Base-by-base conservation (phyloP, 192 early-diverging fungal genomes). In the Coemansia sp. region DNA sequence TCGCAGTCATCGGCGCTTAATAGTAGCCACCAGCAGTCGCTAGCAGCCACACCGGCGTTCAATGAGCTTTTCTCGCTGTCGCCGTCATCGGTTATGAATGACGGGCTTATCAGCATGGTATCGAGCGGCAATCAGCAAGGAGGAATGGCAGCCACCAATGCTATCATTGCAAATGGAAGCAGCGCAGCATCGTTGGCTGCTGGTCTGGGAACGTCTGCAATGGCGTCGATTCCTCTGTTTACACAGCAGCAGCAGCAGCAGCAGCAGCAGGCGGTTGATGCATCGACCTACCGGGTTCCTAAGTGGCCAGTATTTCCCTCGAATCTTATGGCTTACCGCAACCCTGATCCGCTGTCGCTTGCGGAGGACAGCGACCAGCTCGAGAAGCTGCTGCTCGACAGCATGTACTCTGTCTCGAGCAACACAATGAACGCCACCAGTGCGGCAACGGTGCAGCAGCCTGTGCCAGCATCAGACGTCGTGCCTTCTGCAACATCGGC, bases 321-420 rank as follows among this genome's bases (percentile, higher is more conserved):
- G 25, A 30, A 56, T 6, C 62, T 79, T 5, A 79, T 79, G 75
- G 75, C 75, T n/a, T 79, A 79, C 66, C 75, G 75, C 66, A 79
- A 79, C 36, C 70, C 69, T 0, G 75, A 79, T 52, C 75, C 75
- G 20, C 28, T 72, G 17, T 14, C 31, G 40, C 44, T 37, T 7
- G 60, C 57, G 3, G 75, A 79, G 10, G 75, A 79, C 31, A 66
- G 75, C 42, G 75, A 79, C 15, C 65, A 65, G 62, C 75, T 79
- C 22, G 75, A 79, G 63, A 72, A 69, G 59, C 65, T 79, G 4
- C 57, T 79, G 41, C 66, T 79, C 33, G 72, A 48, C 70, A 79
- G 65, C 62, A 72, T 79, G 59, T 65, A 69, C 57, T 41, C 73
- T 20, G 14, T 41, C 53, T 61, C 56, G 11, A 29, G 30, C 27